Conservation (phyloP, 192 early-diverging fungal genomes). For the Backusella tuberculispora region DNA sequence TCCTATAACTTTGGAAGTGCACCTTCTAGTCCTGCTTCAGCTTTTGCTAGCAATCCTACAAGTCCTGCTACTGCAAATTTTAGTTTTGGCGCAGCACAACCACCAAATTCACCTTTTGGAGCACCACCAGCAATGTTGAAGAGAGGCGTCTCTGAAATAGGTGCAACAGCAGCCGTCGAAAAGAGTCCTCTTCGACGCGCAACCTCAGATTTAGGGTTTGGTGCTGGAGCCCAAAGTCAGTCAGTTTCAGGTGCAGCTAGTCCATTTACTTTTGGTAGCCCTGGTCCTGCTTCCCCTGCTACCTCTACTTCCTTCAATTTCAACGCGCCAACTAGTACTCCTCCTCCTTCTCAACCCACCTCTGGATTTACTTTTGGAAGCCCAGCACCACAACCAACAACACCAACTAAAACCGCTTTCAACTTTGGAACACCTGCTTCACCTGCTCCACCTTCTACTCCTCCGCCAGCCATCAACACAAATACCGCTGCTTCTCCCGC, state of each 20-base stretch:
- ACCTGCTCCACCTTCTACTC: neutral
- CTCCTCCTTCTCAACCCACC: neutral
- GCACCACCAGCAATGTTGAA: neutral
- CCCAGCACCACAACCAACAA: neutral
- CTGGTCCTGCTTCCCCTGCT: slow-evolving; percentile 6
- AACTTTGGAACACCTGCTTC: neutral
- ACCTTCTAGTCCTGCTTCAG: neutral
- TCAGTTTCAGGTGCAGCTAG: neutral
- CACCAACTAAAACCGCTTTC: neutral
- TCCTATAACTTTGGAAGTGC: neutral
- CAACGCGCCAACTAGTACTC: neutral
- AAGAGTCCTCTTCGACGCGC: slow-evolving; percentile 2
- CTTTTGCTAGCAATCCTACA: slow-evolving; percentile 2
- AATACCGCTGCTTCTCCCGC: neutral
- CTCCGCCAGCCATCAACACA: slow-evolving; percentile 5
- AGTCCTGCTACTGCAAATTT: slow-evolving; percentile 2
- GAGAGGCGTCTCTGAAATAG: neutral
- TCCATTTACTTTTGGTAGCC: neutral
- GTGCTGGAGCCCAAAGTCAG: neutral
- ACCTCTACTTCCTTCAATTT: neutral
- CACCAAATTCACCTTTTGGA: neutral
- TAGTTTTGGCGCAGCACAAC: neutral
- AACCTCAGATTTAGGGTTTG: neutral
- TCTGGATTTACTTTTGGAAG: neutral
- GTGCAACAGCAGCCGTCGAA: neutral